Conservation (phyloP, 768 basidiomycete species). For the Lentinula sp. region DNA sequence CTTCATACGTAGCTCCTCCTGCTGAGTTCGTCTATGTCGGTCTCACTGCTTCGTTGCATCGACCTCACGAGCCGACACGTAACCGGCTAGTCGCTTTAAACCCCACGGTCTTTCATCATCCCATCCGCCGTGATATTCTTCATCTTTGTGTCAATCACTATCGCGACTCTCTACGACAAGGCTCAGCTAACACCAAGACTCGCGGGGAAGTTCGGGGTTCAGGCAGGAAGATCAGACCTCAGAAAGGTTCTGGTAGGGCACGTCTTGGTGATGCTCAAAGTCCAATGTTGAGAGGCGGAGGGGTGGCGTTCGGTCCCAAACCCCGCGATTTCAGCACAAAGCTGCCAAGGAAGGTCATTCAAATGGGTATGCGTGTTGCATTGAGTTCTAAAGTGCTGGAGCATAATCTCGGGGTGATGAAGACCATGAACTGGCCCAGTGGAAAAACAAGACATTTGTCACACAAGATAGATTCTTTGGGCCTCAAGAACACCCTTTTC, state of each 20-base stretch:
- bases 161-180: slow-evolving; percentile 85
- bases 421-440: slow-evolving; percentile 63
- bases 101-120: slow-evolving; percentile 81
- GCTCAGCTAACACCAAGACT: slow-evolving; percentile 87
- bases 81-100: slow-evolving; percentile 57
- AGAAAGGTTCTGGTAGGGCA: slow-evolving; percentile 89
- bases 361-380: slow-evolving; percentile 91
- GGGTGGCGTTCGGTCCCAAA: slow-evolving; percentile 86
- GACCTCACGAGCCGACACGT: slow-evolving; percentile 26
- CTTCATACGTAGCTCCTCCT: slow-evolving; percentile 27
- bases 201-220: slow-evolving; percentile 88
- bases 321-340: slow-evolving; percentile 90
- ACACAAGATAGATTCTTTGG: slow-evolving; percentile 55
- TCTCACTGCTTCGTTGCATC: slow-evolving; percentile 54
- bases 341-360: slow-evolving; percentile 86
- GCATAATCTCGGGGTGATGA: slow-evolving; percentile 68
- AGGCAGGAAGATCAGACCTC: slow-evolving; percentile 80
- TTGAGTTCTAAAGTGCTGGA: slow-evolving; percentile 79
- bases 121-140: slow-evolving; percentile 86
- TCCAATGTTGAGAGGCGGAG: slow-evolving; percentile 88
- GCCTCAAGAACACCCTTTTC: slow-evolving; percentile 72
- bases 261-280: slow-evolving; percentile 86
- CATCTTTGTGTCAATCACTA: slow-evolving; percentile 89
- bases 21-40: slow-evolving; percentile 50
- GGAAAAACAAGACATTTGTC: slow-evolving; percentile 67